Evolutionary conservation across 2,329 filamentous ascomycete species (phyloP), one percentile per base, ranked within the genome.

Genomic region (Neodidymelliopsis sp.): DNA sequence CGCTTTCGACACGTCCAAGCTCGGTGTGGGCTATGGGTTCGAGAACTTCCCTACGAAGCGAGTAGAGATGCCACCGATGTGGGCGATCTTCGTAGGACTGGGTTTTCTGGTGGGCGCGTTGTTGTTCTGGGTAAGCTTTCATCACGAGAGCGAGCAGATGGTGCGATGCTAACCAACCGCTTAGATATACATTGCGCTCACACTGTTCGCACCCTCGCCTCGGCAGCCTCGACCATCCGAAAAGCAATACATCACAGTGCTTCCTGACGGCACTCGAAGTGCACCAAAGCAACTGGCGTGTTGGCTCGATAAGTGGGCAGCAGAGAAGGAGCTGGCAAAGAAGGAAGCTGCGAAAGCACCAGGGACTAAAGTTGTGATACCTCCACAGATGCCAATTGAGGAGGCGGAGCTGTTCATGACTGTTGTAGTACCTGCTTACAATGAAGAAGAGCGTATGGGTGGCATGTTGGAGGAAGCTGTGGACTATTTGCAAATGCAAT

Each of bases 381-480:
- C 63, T 2, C 54, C 61, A 10, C 58, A 80, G 12, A 81, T 84
- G 59, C 74, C 78, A 33, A 88, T 95, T 44, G 88, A 91, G 56
- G 81, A 86, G 2, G 83, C 91, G 11, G 86, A 92, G 54, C 75
- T 97, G n/a, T 89, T 88, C 69, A 85, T 99, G 79, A 94, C 89
- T 43, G 86, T 97, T 6, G 91, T 99, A 0, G 87, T 99, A 31
- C 94, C 94, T 0, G 94, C 94, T 8, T 99, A 91, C 81, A 99
- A 99, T 62, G 94, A 99, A 69, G 88, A 93, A 70, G 81, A 89
- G 49, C 86, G 94, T 22, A 81, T 99, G 35, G 81, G 85, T 10
- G 88, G 87, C 9, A 96, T 96, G 76, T 80, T 99, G 10, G 87
- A 95, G 66, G 94, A 99, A 74, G 91, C 94, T 1, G 88, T 97